Percentiles rank a stretch among this genome's conserved stretches.
These are phyloP conservation scores for Celoporthe dispersa DNA, from an alignment of 2,329 filamentous ascomycete genomes.

Conservation along the genomic window DNA sequence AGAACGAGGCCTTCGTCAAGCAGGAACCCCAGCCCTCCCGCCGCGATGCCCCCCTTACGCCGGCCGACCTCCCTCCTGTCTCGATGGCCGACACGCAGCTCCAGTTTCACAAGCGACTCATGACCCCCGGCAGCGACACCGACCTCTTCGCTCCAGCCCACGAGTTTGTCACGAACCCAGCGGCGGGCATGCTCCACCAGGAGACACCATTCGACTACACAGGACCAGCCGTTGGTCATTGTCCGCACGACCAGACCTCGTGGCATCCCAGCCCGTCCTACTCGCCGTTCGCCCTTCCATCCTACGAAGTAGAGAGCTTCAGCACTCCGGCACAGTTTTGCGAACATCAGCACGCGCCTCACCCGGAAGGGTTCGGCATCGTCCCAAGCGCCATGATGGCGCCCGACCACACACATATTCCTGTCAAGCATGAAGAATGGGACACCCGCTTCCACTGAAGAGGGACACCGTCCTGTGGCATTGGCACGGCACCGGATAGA, in stretches of 20 bases:
- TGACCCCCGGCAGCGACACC: constrained; percentile 59
- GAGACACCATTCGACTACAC: constrained; percentile 39
- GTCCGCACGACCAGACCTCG: constrained; percentile 36
- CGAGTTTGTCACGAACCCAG: constrained; percentile 39
- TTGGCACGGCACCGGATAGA: neutral
- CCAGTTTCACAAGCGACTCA: constrained; percentile 46
- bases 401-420: constrained; percentile 15
- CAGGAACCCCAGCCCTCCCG: constrained; percentile 34
- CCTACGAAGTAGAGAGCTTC: constrained; percentile 39
- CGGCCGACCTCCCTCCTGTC: constrained; percentile 39
- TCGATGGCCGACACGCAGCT: constrained; percentile 38
- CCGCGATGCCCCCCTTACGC: constrained; percentile 35
- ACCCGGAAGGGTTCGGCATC: constrained; percentile 24
- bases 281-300: constrained; percentile 44
- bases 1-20: constrained; percentile 42
- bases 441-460: constrained; percentile 21
- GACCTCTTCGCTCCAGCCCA: constrained; percentile 43
- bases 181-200: constrained; percentile 39
- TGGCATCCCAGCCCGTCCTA: constrained; percentile 43
- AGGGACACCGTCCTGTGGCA: neutral
- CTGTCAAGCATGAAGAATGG: constrained; percentile 29
- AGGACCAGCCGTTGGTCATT: constrained; percentile 33
- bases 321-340: constrained; percentile 31
- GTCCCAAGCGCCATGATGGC: constrained; percentile 25
- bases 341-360: constrained; percentile 32